A percentile compares a stretch with the other conserved stretches of the same genome.
Conservation (phyloP, 768 basidiomycete genomes). For the Amylocystis lapponica region DNA sequence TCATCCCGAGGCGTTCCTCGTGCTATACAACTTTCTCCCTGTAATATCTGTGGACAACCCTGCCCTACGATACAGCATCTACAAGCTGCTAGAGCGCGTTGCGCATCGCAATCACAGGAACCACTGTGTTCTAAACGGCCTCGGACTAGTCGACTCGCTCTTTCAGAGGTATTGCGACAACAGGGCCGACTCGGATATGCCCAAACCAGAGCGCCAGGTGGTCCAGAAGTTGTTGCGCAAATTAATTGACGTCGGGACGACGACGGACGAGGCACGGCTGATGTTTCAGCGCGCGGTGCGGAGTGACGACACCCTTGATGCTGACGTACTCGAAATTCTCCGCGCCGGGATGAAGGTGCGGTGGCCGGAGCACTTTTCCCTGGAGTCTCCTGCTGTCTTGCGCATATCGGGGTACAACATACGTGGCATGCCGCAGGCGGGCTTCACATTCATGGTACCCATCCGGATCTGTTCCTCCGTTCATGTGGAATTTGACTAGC, state of each 20-base stretch:
- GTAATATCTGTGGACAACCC: slow-evolving; percentile 30
- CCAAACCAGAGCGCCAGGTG: slow-evolving; percentile 48
- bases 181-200: slow-evolving; percentile 15
- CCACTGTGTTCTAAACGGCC: slow-evolving; percentile 56
- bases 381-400: slow-evolving; percentile 52
- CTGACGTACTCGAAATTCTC: slow-evolving; percentile 64
- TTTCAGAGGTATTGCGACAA: slow-evolving; percentile 41
- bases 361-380: slow-evolving; percentile 76
- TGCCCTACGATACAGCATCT: slow-evolving; percentile 45
- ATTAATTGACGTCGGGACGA: slow-evolving; percentile 73
- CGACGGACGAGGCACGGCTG: slow-evolving; percentile 52
- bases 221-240: slow-evolving; percentile 58
- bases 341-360: slow-evolving; percentile 65
- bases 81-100: slow-evolving; percentile 60
- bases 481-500: slow-evolving; percentile 3
- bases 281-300: slow-evolving; percentile 57
- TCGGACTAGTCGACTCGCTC: slow-evolving; percentile 49
- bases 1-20: slow-evolving; percentile 54
- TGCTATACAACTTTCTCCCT: slow-evolving; percentile 49
- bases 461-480: slow-evolving; percentile 6
- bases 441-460: slow-evolving; percentile 76
- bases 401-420: slow-evolving; percentile 41
- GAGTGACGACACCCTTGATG: slow-evolving; percentile 46
- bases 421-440: slow-evolving; percentile 51
- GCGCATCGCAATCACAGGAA: slow-evolving; percentile 61